A percentile compares a stretch with the other conserved stretches of the same genome.
Conservation (phyloP, 2,329 filamentous ascomycete species). For the Diaporthe caulivora region DNA sequence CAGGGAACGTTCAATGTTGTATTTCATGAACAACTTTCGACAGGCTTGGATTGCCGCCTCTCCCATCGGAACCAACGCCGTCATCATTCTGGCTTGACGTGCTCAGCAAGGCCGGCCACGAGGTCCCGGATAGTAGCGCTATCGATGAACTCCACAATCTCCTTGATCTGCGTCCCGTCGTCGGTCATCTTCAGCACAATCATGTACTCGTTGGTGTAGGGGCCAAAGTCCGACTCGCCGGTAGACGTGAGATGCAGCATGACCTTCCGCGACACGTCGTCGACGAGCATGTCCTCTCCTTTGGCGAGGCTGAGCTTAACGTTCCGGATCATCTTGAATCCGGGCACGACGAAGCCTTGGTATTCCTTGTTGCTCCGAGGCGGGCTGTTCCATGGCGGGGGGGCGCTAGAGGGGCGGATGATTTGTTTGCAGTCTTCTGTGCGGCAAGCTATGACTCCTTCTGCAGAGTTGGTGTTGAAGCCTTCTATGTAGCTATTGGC, state of each 20-base stretch:
- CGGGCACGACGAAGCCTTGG: constrained; percentile 20
- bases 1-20: too few species aligned
- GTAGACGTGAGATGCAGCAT: constrained; percentile 42
- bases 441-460: constrained; percentile 30
- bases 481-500: constrained; percentile 34
- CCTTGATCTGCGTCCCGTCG: constrained; percentile 41
- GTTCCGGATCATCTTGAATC: constrained; percentile 18
- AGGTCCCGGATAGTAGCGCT: constrained; percentile 40
- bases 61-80: background rate
- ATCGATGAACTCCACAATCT: constrained; percentile 43
- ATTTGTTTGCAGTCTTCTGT: constrained; percentile 33
- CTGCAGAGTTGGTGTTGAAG: constrained; percentile 30
- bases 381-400: constrained; percentile 30
- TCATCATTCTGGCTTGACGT: constrained; percentile 23
- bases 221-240: constrained; percentile 38
- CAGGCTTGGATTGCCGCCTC: background rate
- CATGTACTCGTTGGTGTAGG: constrained; percentile 44
- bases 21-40: too few species aligned
- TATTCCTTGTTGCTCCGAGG: constrained; percentile 31
- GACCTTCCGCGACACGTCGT: constrained; percentile 41
- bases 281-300: constrained; percentile 36
- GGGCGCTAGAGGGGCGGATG: constrained; percentile 20
- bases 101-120: constrained; percentile 31
- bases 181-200: constrained; percentile 42
- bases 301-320: constrained; percentile 15